Evolutionary conservation across 129 eudicot species (phyloP), one percentile per base, ranked within the genome.

Genomic region (Flaveria robusta): DNA sequence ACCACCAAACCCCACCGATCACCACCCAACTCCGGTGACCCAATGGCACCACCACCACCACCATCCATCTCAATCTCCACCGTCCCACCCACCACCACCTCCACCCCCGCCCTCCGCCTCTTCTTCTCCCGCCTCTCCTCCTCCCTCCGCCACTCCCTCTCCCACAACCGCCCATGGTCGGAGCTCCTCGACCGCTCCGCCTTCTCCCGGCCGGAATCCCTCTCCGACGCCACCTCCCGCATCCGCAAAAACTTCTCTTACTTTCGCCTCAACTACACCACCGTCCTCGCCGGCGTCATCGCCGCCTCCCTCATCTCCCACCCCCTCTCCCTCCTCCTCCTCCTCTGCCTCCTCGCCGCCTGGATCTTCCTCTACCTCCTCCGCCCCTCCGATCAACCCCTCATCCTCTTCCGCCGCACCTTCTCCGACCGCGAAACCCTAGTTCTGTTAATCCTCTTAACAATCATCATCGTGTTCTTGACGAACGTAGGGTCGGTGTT

Each of bases 151-250:
- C 91, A 81, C 63, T 85, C 88, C 74, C 63, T 92, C 78, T 60
- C 96, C 70, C 91, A 31, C 37, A 87, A 91, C 90, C 97, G 96
- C 50, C 97, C 97, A 42, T 92, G 96, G 96, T 71, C 27, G 16
- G 96, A 92, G 43, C 97, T 92, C 80, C 66, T 86, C 79, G 91
- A 89, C 69, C 96, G 92, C 59, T 31, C 96, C 81, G 66, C 96
- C 79, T 60, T 92, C 79, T 27, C 92, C 22, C 97, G 96, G 2
- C 97, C 97, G 20, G 91, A 85, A 50, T 77, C 86, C 59, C 71
- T 89, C 80, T 50, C 97, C 70, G 93, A 92, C 2, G 91, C 97
- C 83, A 81, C 86, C 71, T 77, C 89, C 24, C 96, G 97, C 77
- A 76, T 92, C 77, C 96, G 96, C 29, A 87, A 86, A 67, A 92